A percentile compares a stretch with the other conserved stretches of the same genome.
Evolutionary conservation across 2,329 filamentous ascomycete species (phyloP).

Genomic region (Penicillium vulpinum): DNA sequence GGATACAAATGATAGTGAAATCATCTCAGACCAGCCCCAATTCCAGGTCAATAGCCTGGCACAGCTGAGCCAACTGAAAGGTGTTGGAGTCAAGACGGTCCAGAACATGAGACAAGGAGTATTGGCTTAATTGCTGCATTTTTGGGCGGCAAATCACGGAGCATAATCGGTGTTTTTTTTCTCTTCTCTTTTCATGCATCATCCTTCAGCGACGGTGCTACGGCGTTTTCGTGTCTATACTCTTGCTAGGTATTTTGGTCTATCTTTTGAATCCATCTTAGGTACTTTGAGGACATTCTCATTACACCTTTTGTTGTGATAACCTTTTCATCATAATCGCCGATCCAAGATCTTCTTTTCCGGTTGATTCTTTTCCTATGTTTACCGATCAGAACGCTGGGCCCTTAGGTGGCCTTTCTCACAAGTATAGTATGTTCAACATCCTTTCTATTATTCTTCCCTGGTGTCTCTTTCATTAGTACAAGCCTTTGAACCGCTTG

Average conservation of each 20-base stretch:
- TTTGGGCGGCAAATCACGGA: constrained; percentile 10
- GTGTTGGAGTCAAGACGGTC: constrained; percentile 48
- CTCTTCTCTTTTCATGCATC: constrained; percentile 19
- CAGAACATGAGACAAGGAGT: constrained; percentile 51
- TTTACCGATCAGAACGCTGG: background rate
- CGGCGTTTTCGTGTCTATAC: constrained; percentile 20
- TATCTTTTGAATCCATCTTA: background rate
- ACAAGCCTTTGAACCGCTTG: no score
- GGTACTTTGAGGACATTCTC: background rate
- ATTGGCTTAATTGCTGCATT: constrained; percentile 31
- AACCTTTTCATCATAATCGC: background rate
- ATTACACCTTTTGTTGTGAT: background rate
- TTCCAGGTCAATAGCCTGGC: constrained; percentile 40
- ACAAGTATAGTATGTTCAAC: background rate
- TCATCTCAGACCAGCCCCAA: constrained; percentile 22
- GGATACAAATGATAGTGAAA: constrained; percentile 13
- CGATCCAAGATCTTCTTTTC: background rate
- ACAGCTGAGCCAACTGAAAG: constrained; percentile 45
- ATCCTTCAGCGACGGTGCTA: constrained; percentile 33
- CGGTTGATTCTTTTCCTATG: background rate
- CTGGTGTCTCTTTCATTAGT: background rate
- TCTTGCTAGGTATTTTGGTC: background rate
- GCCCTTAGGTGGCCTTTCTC: background rate
- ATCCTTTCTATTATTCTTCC: background rate
- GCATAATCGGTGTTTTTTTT: constrained; percentile 8